These are phyloP conservation scores for Diddensiella santjacobensis DNA, from an alignment of 805 yeast species.

Conservation along the genomic window DNA sequence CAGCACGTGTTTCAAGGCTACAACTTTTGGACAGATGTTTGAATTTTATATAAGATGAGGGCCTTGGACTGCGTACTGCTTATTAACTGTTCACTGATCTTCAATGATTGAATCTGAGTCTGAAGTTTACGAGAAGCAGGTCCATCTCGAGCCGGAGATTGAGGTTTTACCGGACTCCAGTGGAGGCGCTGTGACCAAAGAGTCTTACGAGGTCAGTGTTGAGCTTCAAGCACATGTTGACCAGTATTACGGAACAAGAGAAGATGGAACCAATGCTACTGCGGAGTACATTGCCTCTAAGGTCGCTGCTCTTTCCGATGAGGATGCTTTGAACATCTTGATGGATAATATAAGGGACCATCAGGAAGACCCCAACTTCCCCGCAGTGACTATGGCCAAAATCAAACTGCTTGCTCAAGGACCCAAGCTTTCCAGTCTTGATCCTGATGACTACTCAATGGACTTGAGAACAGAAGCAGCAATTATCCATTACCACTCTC, in stretches of 20 bases:
- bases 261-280: neutral
- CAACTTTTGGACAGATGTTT: too few relatives aligned
- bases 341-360: constrained; percentile 40
- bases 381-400: constrained; percentile 36
- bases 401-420: constrained; percentile 24
- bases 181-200: too few relatives aligned
- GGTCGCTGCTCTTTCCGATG: constrained; percentile 28
- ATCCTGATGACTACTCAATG: constrained; percentile 1
- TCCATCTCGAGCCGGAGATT: too few relatives aligned
- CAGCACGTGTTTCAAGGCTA: too few relatives aligned
- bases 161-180: too few relatives aligned
- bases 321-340: constrained; percentile 41
- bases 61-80: too few relatives aligned
- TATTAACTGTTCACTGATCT: too few relatives aligned
- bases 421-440: constrained; percentile 11
- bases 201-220: too few relatives aligned
- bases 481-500: constrained; percentile 41
- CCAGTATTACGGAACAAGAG: neutral
- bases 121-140: too few relatives aligned
- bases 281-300: constrained; percentile 11
- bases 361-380: constrained; percentile 46
- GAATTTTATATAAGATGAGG: too few relatives aligned
- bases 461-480: constrained; percentile 33
- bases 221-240: too few relatives aligned
- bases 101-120: too few relatives aligned